Evolutionary conservation across 129 eudicot species (phyloP).

Genomic region (Kitagawia praeruptora): DNA sequence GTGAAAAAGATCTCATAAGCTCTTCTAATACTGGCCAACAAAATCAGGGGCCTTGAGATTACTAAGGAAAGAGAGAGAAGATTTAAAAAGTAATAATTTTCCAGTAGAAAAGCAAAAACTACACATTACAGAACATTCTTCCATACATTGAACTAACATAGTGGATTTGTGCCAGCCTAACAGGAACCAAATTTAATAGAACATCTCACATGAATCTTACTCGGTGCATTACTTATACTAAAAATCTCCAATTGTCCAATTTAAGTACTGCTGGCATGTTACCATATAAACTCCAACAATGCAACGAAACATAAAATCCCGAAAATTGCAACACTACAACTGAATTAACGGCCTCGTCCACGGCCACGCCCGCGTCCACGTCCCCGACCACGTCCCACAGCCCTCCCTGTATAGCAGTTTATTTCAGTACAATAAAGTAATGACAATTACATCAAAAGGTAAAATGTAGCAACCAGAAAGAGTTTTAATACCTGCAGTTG

Average conservation of each 20-base stretch:
- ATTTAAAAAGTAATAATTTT: no score
- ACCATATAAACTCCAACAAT: background rate
- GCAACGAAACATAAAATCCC: background rate
- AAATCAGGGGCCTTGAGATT: no score
- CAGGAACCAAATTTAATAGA: background rate
- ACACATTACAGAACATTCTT: constrained; percentile 4
- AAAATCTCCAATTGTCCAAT: background rate
- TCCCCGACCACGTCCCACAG: constrained; percentile 78
- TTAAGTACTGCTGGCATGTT: background rate
- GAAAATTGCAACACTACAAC: background rate
- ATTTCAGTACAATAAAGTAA: background rate
- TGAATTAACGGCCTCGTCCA: constrained; percentile 45
- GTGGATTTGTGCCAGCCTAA: background rate
- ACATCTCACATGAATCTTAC: background rate
- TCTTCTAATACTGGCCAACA: no score
- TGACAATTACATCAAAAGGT: background rate
- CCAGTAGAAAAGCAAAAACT: background rate
- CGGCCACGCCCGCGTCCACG: constrained; percentile 82
- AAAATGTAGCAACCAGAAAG: background rate
- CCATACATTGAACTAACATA: background rate
- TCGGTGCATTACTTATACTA: background rate
- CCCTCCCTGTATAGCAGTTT: constrained; percentile 30
- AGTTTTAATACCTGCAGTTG: constrained; percentile 48
- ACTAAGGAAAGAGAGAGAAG: no score
- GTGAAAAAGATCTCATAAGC: no score